phyloP scores from a whole-genome alignment of 2,329 filamentous ascomycete species.

The Metarhizium robertsii region DNA sequence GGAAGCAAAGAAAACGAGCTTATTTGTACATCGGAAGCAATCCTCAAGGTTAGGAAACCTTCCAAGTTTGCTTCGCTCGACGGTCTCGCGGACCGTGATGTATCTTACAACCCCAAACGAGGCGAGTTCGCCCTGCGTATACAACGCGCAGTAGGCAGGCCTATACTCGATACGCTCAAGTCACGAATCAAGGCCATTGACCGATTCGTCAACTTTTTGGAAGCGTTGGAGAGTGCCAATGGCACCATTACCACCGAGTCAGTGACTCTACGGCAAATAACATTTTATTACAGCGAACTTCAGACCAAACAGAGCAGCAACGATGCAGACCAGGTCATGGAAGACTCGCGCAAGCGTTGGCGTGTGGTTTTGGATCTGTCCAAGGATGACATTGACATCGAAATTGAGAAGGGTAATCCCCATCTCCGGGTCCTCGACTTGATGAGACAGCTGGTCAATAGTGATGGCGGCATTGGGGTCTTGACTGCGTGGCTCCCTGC shows the following conservation, averaged over 20 bases:
- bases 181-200: slow-evolving; percentile 57
- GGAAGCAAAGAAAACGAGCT: slow-evolving; percentile 15
- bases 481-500: slow-evolving; percentile 46
- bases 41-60: slow-evolving; percentile 44
- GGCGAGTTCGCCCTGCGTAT: slow-evolving; percentile 57
- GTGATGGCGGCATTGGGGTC: slow-evolving; percentile 38
- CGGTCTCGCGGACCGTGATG: slow-evolving; percentile 47
- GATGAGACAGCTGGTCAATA: slow-evolving; percentile 49
- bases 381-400: slow-evolving; percentile 43
- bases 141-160: slow-evolving; percentile 46
- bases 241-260: slow-evolving; percentile 47
- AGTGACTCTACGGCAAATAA: slow-evolving; percentile 52
- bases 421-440: slow-evolving; percentile 55
- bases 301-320: slow-evolving; percentile 1
- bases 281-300: slow-evolving; percentile 55
- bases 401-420: slow-evolving; percentile 54
- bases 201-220: slow-evolving; percentile 60
- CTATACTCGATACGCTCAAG: slow-evolving; percentile 49
- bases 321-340: slow-evolving; percentile 2
- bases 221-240: slow-evolving; percentile 49
- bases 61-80: slow-evolving; percentile 45
- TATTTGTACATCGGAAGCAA: slow-evolving; percentile 39
- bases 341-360: slow-evolving; percentile 25
- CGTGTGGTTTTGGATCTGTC: slow-evolving; percentile 50
- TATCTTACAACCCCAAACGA: slow-evolving; percentile 48